Conservation (phyloP, 768 basidiomycete species). For the Tephrocybe rancida region DNA sequence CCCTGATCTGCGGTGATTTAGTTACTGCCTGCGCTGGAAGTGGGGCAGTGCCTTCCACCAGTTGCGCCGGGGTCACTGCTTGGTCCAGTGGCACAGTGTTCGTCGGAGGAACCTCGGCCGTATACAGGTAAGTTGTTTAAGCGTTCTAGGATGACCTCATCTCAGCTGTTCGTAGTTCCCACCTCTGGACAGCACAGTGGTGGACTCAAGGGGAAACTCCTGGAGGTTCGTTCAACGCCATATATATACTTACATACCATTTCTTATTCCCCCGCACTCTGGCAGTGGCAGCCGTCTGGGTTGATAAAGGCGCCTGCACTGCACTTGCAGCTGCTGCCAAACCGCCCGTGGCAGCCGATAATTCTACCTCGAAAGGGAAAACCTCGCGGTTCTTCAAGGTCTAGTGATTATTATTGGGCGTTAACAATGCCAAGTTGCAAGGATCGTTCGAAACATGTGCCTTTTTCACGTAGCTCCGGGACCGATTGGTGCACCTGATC, state of each 20-base stretch:
- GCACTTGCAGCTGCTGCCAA: conserved; percentile 21
- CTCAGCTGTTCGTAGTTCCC: conserved; percentile 26
- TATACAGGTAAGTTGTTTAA: conserved; percentile 44
- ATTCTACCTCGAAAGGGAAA: conserved; percentile 8
- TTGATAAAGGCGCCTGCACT: conserved; percentile 56
- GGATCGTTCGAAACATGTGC: no score
- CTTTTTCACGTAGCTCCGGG: no score
- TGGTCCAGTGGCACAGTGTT: conserved; percentile 54
- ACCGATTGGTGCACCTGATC: no score
- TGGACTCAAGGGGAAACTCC: conserved; percentile 64
- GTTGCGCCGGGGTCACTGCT: conserved; percentile 50
- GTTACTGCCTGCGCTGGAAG: conserved; percentile 56
- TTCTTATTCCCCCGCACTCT: not conserved
- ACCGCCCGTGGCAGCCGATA: conserved; percentile 4
- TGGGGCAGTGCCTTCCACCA: conserved; percentile 22
- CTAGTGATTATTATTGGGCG: no score
- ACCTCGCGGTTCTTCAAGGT: conserved; percentile 30
- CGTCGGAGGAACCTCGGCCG: conserved; percentile 51
- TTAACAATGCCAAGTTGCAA: no score
- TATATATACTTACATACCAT: not conserved
- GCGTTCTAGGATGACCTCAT: conserved; percentile 3
- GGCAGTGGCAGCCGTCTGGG: conserved; percentile 56
- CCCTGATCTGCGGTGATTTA: conserved; percentile 20
- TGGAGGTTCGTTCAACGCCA: conserved; percentile 37
- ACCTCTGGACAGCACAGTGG: conserved; percentile 55